Evolutionary conservation across 23 red algal genomes (phyloP).

Genomic region (Cyanidioschyzon merolae): DNA sequence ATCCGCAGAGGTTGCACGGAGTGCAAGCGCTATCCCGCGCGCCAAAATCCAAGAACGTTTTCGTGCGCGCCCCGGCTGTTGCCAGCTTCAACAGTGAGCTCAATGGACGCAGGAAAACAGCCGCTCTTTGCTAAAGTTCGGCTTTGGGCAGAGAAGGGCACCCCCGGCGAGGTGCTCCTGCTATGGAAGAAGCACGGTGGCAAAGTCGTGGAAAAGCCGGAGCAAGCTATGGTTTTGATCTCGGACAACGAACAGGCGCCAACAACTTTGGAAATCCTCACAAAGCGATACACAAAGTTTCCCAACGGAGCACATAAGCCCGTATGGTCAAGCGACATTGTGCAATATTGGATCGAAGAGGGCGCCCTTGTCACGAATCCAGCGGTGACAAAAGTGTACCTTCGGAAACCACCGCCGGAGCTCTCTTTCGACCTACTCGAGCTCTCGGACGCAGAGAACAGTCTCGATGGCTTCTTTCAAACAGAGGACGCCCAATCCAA

Average conservation of each 20-base stretch:
- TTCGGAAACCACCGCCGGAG: not conserved
- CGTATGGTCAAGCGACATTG: conserved; percentile 5
- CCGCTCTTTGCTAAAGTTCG: not conserved
- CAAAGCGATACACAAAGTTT: conserved; percentile 5
- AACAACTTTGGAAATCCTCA: not conserved
- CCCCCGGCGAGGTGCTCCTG: not conserved
- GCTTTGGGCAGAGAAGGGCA: conserved; percentile 13
- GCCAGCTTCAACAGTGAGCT: too few relatives aligned
- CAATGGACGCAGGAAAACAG: not conserved
- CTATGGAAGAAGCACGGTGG: not conserved
- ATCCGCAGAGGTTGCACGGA: too few relatives aligned
- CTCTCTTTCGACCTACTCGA: not conserved
- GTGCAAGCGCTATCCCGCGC: too few relatives aligned
- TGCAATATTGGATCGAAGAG: conserved; percentile 11
- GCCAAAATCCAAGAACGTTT: too few relatives aligned
- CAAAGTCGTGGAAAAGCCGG: not conserved
- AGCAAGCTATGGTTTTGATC: conserved; percentile 6
- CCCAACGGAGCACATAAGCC: not conserved
- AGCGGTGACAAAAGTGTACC: not conserved
- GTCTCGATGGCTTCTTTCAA: too few relatives aligned
- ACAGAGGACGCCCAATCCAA: too few relatives aligned
- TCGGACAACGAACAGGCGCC: conserved; percentile 16
- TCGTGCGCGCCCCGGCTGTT: too few relatives aligned
- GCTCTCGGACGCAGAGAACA: not conserved
- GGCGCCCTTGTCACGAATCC: not conserved